Evolutionary conservation across 1,139 yeast species (phyloP), one percentile per base, ranked within the genome.

Genomic region (Saccharomyces hybrid): DNA sequence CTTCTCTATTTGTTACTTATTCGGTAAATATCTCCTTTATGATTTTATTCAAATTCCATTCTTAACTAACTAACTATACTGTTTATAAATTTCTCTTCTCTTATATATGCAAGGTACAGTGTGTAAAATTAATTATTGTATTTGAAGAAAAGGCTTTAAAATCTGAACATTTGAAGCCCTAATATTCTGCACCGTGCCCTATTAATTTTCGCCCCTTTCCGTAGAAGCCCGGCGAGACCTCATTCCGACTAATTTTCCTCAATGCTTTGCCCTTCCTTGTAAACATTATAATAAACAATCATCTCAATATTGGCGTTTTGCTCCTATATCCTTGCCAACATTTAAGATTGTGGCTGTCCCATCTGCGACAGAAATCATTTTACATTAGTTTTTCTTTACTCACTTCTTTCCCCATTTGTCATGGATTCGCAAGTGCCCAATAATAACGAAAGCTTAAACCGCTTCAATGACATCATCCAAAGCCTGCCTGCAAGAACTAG

Each of bases 401-500:
- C 13, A n/a, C 16, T n/a, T n/a, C 38, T 32, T 32, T 32, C n/a
- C 8, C 16, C 16, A n/a, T 32, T 38, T 25, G n/a, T 23, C 44
- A 38, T 38, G 44, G 44, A 38, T 19, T 16, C 44, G 26, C 44
- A 38, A 38, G 31, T 46, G 31, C 23, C 28, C 16, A 31, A 47
- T 16, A 47, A 25, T 16, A 47, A 47, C 57, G 58, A 66, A 46
- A 58, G 58, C 31, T 50, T 61, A 48, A 63, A 58, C 47, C 52
- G 67, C 34, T 64, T 64, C 48, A 57, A 62, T 44, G 58, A 60
- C 51, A 57, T 62, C 47, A 53, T 60, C 26, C 57, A 62, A 53
- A 56, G 58, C 57, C 49, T 68, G 26, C 71, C 71, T 7, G 53
- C 60, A 27, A 56, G 59, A 48, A 61, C 67, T 13, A 62, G 63